Evolutionary conservation across 2,329 filamentous ascomycete species (phyloP).

Genomic region (Cadophora gregata): DNA sequence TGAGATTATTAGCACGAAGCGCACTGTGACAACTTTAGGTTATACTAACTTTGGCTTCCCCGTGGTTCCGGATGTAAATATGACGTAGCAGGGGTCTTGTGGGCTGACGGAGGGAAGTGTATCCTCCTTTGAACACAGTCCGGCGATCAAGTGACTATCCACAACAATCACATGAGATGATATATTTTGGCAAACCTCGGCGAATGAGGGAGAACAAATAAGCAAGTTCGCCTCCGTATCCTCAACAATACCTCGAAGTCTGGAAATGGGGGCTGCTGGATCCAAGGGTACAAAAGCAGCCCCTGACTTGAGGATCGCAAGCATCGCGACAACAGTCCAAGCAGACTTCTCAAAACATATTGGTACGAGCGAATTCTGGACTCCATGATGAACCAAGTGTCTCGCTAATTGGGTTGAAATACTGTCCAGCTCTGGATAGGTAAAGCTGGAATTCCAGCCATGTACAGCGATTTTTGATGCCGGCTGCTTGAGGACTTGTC

Average conservation of each 20-base stretch:
- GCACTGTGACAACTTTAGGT: background rate
- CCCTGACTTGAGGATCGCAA: conserved; percentile 75
- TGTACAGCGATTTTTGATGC: conserved; percentile 52
- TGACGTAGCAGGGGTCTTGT: conserved; percentile 24
- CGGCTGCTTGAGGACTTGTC: conserved; percentile 37
- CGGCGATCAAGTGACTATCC: background rate
- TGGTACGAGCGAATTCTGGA: conserved; percentile 64
- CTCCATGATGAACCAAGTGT: background rate
- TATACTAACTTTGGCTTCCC: conserved; percentile 25
- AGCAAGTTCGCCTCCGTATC: background rate
- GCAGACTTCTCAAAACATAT: conserved; percentile 80
- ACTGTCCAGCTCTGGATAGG: conserved; percentile 62
- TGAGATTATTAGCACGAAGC: background rate
- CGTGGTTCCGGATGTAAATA: conserved; percentile 30
- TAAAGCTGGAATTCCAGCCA: conserved; percentile 39
- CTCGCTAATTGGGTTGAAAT: background rate
- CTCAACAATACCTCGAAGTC: background rate
- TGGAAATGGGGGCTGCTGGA: conserved; percentile 61
- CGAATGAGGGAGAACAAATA: background rate
- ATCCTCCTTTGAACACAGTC: background rate
- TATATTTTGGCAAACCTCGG: background rate
- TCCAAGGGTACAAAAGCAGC: conserved; percentile 78
- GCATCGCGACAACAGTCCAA: conserved; percentile 71
- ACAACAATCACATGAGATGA: background rate
- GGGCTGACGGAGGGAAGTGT: background rate